Base-by-base conservation (phyloP, 371 early-diverging fungal species). In the Smittium mucronatum region DNA sequence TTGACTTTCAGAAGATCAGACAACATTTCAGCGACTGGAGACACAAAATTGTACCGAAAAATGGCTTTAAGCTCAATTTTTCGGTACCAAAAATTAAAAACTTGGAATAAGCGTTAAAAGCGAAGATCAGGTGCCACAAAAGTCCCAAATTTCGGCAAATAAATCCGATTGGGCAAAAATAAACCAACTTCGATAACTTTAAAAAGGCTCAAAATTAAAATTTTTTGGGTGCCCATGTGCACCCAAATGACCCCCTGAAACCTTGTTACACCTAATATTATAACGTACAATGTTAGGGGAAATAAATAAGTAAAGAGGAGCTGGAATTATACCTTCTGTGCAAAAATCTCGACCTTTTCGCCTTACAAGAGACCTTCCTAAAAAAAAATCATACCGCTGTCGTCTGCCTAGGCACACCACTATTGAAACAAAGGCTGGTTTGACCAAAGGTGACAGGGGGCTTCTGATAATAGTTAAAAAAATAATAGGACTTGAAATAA, bases 301-400 rank as follows among this genome's bases (percentile, higher is more conserved):
- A 47, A 11, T 47, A 47, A 47, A 5, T 47, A 47, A 47, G 21
- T 47, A 47, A 47, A 47, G 47, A 47, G 47, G 47, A 47, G 47
- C 47, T 47, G 5, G 21, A 47, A 21, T 21, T 5, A 5, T 47
- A 11, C 11, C 5, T 47, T 11, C 47, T 11, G 5, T 11, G 21
- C 21, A 47, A 47, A 47, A 47, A 47, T 11, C 47, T n/a, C 5
- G 63, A n/a, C 32, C 5, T 61, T n/a, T n/a, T n/a, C 15, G 63
- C 63, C 5, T 16, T 61, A 61, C 63, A 61, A n/a, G 63, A 61
- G n/a, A 61, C 63, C 11, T 61, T 61, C 16, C n/a, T 30, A 61
- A 61, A 32, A 61, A 61, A 61, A 61, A 61, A 61, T 11, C 63
- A 61, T 61, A 61, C 63, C 28, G 63, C 30, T 61, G 63, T n/a